phyloP scores from a whole-genome alignment of 768 basidiomycete genomes.

The Lactifluus pinguis region DNA sequence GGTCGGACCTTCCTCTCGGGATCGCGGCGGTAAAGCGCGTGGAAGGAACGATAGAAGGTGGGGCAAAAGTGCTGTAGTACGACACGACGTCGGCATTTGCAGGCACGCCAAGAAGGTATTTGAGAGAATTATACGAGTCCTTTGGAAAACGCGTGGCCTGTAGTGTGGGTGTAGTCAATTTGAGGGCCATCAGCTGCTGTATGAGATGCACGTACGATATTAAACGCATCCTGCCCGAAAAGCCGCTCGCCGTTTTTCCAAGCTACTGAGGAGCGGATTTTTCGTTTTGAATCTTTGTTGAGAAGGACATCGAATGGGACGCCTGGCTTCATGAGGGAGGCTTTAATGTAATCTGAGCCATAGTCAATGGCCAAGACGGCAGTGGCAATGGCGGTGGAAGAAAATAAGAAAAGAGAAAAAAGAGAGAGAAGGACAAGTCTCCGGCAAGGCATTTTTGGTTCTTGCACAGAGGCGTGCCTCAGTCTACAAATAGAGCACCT shows the following conservation, averaged over 20 bases:
- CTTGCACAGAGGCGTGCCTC: neutral
- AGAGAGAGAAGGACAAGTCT: conserved; percentile 10
- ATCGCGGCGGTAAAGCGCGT: conserved; percentile 32
- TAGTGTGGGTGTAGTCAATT: neutral
- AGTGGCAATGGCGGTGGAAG: conserved; percentile 30
- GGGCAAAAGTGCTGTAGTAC: conserved; percentile 40
- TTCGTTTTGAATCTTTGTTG: conserved; percentile 95
- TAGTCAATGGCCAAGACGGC: conserved; percentile 95
- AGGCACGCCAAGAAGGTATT: conserved; percentile 73
- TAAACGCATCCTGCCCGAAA: conserved; percentile 84
- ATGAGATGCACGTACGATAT: conserved; percentile 51
- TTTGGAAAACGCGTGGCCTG: conserved; percentile 89
- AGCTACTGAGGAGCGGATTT: conserved; percentile 81
- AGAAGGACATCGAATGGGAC: conserved; percentile 92
- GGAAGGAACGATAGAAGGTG: conserved; percentile 51
- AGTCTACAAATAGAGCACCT: no score
- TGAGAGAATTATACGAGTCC: conserved; percentile 80
- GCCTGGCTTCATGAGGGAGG: conserved; percentile 90
- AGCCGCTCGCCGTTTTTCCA: conserved; percentile 89
- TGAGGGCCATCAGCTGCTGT: neutral
- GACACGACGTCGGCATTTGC: conserved; percentile 25
- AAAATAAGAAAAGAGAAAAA: conserved; percentile 19
- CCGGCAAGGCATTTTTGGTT: neutral
- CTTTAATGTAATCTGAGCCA: conserved; percentile 96
- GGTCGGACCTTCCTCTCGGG: conserved; percentile 30